These are phyloP conservation scores for Gaultheria prostrata DNA, from an alignment of 148 eudicot species.

Conservation along the genomic window DNA sequence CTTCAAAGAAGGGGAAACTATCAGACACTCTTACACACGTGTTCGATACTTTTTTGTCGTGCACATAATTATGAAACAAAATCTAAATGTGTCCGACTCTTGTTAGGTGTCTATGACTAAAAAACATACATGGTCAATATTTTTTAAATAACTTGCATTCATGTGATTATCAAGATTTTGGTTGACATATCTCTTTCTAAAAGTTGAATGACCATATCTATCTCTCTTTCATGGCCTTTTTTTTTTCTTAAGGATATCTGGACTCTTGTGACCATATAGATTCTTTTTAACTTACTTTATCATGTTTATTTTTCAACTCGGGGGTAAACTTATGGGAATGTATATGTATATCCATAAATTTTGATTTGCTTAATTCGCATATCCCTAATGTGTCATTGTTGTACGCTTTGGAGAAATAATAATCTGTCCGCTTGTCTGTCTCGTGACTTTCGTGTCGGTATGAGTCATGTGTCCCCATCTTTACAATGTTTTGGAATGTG, in stretches of 20 bases:
- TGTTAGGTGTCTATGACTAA: not conserved
- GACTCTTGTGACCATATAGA: not conserved
- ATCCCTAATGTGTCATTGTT: not conserved
- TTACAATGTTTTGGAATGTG: not conserved
- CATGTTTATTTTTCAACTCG: not conserved
- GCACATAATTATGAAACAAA: not conserved
- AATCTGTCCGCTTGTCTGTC: not conserved
- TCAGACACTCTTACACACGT: not conserved
- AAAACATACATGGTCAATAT: not conserved
- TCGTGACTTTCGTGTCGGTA: not conserved
- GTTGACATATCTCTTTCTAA: not conserved
- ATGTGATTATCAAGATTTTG: not conserved
- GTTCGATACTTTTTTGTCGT: not conserved
- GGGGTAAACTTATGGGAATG: not conserved
- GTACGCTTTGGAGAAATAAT: not conserved
- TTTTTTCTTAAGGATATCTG: not conserved
- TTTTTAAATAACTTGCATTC: not conserved
- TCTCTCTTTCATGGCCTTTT: not conserved
- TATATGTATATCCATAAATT: not conserved
- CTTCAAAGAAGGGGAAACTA: not conserved
- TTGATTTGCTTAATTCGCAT: not conserved
- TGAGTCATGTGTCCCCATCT: not conserved
- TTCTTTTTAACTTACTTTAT: not conserved
- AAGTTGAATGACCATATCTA: too few species aligned
- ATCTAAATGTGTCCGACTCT: not conserved